phyloP scores from a whole-genome alignment of 2,329 filamentous ascomycete genomes.

The Colletotrichum sublineola region DNA sequence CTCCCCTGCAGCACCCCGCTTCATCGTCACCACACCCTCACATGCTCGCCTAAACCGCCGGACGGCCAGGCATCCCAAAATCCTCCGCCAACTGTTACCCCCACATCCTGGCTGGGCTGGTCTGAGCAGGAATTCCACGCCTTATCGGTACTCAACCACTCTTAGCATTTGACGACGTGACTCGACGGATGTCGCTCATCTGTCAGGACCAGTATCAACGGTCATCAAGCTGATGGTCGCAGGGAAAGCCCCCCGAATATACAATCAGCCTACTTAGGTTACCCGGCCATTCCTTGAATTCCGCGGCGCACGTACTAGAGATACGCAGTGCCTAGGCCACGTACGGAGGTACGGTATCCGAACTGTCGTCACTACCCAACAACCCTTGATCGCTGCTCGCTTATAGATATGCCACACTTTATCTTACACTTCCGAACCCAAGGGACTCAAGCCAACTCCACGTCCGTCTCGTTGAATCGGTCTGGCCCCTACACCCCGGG shows the following conservation, averaged over 20 bases:
- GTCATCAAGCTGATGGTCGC: conserved; percentile 29
- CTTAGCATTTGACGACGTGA: conserved; percentile 11
- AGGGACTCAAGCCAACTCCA: conserved; percentile 30
- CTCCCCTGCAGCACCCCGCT: conserved; percentile 35
- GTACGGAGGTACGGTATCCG: neutral
- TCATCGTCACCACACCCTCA: conserved; percentile 32
- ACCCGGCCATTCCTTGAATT: conserved; percentile 2
- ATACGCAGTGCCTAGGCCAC: neutral
- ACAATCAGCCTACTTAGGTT: conserved; percentile 17
- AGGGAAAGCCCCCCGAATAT: conserved; percentile 24
- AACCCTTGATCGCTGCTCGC: conserved; percentile 35
- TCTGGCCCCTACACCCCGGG: conserved; percentile 12
- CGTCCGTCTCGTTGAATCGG: conserved; percentile 34
- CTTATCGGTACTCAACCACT: conserved; percentile 21
- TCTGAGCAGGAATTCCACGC: neutral
- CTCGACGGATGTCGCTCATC: conserved; percentile 10
- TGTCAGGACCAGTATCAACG: conserved; percentile 21
- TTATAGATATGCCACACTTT: conserved; percentile 17
- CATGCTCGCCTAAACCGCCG: conserved; percentile 20
- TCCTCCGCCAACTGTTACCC: conserved; percentile 21
- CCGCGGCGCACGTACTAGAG: conserved; percentile 7
- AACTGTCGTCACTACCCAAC: conserved; percentile 1
- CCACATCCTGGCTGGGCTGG: conserved; percentile 16
- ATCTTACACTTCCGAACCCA: conserved; percentile 15
- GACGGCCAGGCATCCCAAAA: conserved; percentile 16